These are phyloP conservation scores for Aciculoconidium aculeatum DNA, from an alignment of 805 yeast genomes.

Conservation along the genomic window DNA sequence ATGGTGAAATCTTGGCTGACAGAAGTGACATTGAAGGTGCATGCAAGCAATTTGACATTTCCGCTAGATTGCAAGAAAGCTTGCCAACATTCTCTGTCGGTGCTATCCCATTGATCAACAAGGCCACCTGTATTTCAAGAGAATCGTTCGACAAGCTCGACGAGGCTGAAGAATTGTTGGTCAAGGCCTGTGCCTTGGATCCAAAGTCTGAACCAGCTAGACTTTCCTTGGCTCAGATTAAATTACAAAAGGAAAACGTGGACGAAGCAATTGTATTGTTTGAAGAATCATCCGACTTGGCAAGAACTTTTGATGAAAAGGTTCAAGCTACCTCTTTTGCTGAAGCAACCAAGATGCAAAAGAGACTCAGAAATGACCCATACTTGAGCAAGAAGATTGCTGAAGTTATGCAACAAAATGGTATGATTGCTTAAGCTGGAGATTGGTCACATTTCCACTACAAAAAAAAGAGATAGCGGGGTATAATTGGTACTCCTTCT, in stretches of 20 bases:
- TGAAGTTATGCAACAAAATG: slow-evolving; percentile 44
- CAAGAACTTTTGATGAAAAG: slow-evolving; percentile 83
- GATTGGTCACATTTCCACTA: too few species aligned
- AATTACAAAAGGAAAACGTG: slow-evolving; percentile 74
- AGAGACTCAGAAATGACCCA: slow-evolving; percentile 68
- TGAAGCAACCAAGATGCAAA: slow-evolving; percentile 89
- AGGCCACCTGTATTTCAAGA: slow-evolving; percentile 68
- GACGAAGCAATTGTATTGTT: slow-evolving; percentile 78
- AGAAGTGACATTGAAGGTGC: slow-evolving; percentile 69
- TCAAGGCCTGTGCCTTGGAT: slow-evolving; percentile 75
- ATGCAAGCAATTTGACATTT: slow-evolving; percentile 74
- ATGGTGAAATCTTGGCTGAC: slow-evolving; percentile 89
- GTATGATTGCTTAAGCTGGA: slow-evolving; percentile 7
- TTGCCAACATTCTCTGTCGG: slow-evolving; percentile 70
- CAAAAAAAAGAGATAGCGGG: too few species aligned
- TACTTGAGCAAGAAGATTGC: slow-evolving; percentile 55
- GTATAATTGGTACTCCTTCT: too few species aligned
- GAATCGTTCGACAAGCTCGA: slow-evolving; percentile 42
- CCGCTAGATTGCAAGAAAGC: slow-evolving; percentile 75
- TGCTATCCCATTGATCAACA: slow-evolving; percentile 83
- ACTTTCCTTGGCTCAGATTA: slow-evolving; percentile 86
- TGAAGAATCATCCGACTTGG: slow-evolving; percentile 74
- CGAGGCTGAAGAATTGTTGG: slow-evolving; percentile 60
- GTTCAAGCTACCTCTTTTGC: slow-evolving; percentile 86
- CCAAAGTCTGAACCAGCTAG: slow-evolving; percentile 86